A percentile compares a stretch with the other conserved stretches of the same genome.
Evolutionary conservation across 345 rosid species (phyloP).

Genomic region (Populus simonii): DNA sequence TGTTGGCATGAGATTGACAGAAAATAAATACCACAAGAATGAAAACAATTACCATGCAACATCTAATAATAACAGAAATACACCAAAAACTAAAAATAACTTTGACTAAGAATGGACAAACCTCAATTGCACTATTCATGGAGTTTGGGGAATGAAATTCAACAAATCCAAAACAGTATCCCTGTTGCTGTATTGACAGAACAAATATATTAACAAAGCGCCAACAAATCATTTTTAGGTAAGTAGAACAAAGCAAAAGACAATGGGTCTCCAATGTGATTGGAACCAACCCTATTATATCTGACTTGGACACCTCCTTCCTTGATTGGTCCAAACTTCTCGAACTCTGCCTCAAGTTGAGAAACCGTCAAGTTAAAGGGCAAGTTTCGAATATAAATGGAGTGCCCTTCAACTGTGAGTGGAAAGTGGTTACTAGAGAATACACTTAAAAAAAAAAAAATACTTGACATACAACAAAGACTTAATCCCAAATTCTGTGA

Average conservation of each 20-base stretch:
- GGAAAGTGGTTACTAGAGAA: not conserved
- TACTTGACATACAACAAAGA: not conserved
- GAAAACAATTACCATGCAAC: not conserved
- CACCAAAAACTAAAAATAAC: not conserved
- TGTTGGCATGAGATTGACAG: not conserved
- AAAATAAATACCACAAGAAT: not conserved
- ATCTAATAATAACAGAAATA: not conserved
- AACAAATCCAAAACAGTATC: constrained; percentile 33
- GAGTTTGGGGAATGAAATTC: constrained; percentile 27
- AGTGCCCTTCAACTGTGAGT: constrained; percentile 26
- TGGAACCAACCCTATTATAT: constrained; percentile 20
- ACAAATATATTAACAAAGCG: not conserved
- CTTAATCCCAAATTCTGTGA: not conserved
- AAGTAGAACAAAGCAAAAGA: not conserved
- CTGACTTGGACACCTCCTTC: constrained; percentile 30
- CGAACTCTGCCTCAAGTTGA: constrained; percentile 26
- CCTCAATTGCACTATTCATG: constrained; percentile 26
- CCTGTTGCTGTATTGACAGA: constrained; percentile 21
- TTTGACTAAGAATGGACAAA: not conserved
- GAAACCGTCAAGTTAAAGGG: constrained; percentile 11
- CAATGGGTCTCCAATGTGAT: not conserved
- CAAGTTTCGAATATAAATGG: constrained; percentile 27
- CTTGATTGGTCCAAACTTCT: constrained; percentile 30
- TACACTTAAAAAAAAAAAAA: not conserved
- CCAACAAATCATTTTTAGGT: not conserved